A percentile compares a stretch with the other conserved stretches of the same genome.
These are phyloP conservation scores for Naganishia friedmannii DNA, from an alignment of 768 basidiomycete species.

Conservation along the genomic window DNA sequence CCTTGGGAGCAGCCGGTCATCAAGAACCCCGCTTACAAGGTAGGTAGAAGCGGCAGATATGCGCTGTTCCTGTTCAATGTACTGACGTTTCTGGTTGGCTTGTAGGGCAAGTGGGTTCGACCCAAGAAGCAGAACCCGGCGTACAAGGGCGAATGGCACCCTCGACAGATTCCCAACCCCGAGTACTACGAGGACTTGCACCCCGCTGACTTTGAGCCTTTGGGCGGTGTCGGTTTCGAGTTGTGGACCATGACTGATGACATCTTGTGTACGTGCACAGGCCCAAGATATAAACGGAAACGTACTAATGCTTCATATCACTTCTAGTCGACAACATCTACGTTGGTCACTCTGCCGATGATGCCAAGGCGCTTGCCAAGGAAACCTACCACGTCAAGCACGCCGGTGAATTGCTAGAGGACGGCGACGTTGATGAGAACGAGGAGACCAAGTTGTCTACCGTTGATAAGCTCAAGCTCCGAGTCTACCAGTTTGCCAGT, in stretches of 20 bases:
- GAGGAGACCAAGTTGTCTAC: conserved; percentile 66
- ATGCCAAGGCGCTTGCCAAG: conserved; percentile 75
- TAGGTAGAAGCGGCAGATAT: conserved; percentile 27
- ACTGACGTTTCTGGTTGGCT: not conserved
- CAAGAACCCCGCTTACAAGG: conserved; percentile 86
- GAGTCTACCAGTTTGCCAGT: conserved; percentile 71
- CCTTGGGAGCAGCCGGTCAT: conserved; percentile 89
- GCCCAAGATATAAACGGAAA: not conserved
- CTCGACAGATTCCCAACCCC: conserved; percentile 86
- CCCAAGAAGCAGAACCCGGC: conserved; percentile 94
- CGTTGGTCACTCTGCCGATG: conserved; percentile 80
- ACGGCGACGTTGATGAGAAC: conserved; percentile 55
- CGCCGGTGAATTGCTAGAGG: conserved; percentile 68
- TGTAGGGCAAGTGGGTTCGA: conserved; percentile 87
- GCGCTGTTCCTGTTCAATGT: conserved; percentile 19
- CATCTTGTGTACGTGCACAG: conserved; percentile 44
- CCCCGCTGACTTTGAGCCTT: conserved; percentile 80
- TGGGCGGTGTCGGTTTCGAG: conserved; percentile 94
- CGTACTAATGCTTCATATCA: not conserved
- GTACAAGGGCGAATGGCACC: conserved; percentile 93
- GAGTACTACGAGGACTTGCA: conserved; percentile 80
- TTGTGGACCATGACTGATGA: conserved; percentile 94
- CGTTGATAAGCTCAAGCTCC: conserved; percentile 71
- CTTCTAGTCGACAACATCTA: conserved; percentile 61
- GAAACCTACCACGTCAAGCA: conserved; percentile 94